phyloP scores from a whole-genome alignment of 192 early-diverging fungal genomes.

The Coemansia sp. region DNA sequence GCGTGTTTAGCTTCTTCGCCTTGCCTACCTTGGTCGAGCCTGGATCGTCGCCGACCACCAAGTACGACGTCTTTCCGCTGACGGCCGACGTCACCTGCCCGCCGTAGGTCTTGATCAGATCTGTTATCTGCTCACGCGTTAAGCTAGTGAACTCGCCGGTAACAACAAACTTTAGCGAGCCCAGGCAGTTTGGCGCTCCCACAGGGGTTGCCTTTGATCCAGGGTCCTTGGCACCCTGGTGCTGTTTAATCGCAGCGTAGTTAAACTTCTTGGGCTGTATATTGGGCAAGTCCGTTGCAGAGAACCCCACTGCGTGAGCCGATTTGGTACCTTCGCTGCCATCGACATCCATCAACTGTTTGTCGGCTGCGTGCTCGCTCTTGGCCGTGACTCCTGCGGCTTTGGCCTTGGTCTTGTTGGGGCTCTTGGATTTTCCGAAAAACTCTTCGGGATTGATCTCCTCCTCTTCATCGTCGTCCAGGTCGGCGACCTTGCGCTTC shows the following conservation, averaged over 20 bases:
- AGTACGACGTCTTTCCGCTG: slow-evolving; percentile 78
- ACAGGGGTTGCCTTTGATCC: slow-evolving; percentile 68
- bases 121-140: slow-evolving; percentile 67
- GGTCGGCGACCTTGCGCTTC: slow-evolving; percentile 16
- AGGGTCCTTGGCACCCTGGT: slow-evolving; percentile 41
- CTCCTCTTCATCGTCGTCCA: slow-evolving; percentile 3
- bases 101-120: slow-evolving; percentile 85
- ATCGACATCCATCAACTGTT: slow-evolving; percentile 21
- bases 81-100: slow-evolving; percentile 71
- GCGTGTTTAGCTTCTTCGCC: slow-evolving; percentile 62
- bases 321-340: background rate
- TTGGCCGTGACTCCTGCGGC: slow-evolving; percentile 3
- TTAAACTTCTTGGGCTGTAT: slow-evolving; percentile 24
- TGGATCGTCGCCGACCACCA: slow-evolving; percentile 83
- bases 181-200: slow-evolving; percentile 65
- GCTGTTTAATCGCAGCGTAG: slow-evolving; percentile 9
- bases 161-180: slow-evolving; percentile 83
- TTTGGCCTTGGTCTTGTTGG: slow-evolving; percentile 4
- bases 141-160: slow-evolving; percentile 83
- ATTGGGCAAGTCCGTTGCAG: slow-evolving; percentile 30
- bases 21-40: slow-evolving; percentile 82
- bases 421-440: slow-evolving; percentile 7
- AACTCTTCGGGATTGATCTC: slow-evolving; percentile 31
- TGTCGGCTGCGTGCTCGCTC: no score
- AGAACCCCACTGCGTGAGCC: slow-evolving; percentile 18